Percentiles rank a stretch among this genome's conserved stretches.
phyloP scores from a whole-genome alignment of 768 basidiomycete species.

The Lactarius quietus region DNA sequence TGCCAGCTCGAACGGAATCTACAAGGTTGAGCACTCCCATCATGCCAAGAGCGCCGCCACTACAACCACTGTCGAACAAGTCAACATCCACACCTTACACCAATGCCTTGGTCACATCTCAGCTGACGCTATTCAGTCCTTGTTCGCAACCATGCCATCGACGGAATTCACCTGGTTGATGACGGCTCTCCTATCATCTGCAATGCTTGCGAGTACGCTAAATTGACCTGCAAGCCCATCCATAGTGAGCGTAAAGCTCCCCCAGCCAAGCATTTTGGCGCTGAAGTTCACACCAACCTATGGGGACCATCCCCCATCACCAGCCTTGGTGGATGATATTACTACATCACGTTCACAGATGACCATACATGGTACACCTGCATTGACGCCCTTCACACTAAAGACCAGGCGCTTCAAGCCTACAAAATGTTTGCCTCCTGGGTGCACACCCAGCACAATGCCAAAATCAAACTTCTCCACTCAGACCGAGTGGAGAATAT shows the following conservation, averaged over 20 bases:
- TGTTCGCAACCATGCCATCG: neutral
- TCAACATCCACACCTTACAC: no score
- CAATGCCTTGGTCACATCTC: no score
- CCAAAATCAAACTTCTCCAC: neutral
- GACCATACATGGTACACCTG: neutral
- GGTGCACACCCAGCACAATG: neutral
- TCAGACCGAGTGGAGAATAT: neutral
- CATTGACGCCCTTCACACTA: neutral
- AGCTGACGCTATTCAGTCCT: no score
- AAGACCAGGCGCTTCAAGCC: neutral
- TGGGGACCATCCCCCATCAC: neutral
- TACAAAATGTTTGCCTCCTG: neutral
- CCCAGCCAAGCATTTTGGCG: neutral
- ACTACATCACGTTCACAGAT: neutral
- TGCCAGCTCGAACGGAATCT: no score
- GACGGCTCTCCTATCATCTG: slow-evolving; percentile 32
- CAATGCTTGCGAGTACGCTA: slow-evolving; percentile 27
- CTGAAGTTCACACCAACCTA: neutral
- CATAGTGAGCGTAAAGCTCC: neutral
- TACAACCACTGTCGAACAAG: no score
- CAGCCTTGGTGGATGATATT: neutral
- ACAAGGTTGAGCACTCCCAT: no score
- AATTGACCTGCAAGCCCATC: neutral
- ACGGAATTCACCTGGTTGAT: neutral
- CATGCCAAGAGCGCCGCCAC: no score